These are phyloP conservation scores for Rhynchospora pubera DNA, from an alignment of 176 grass and related monocot genomes.

Conservation along the genomic window DNA sequence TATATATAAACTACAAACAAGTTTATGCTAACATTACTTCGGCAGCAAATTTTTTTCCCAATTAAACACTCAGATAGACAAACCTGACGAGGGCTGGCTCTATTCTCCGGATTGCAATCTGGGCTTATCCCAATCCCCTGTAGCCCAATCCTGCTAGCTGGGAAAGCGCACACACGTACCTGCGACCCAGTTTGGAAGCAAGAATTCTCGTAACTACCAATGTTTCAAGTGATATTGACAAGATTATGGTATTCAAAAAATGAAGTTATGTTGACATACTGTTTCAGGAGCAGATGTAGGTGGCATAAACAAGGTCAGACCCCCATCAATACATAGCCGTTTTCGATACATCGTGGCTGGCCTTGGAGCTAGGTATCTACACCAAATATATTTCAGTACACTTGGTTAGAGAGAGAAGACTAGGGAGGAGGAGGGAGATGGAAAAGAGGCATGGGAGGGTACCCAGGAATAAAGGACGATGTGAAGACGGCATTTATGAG, in stretches of 20 bases:
- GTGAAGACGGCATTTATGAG: conserved; percentile 82
- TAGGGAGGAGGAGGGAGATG: not conserved
- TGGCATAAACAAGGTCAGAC: conserved; percentile 96
- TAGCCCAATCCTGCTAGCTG: conserved; percentile 47
- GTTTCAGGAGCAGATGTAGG: conserved; percentile 89
- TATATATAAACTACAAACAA: not conserved
- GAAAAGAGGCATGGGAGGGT: conserved; percentile 7
- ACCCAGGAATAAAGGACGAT: conserved; percentile 98
- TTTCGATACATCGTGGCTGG: conserved; percentile 74
- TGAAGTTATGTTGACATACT: conserved; percentile 21
- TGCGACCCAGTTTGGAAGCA: conserved; percentile 12
- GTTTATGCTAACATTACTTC: not conserved
- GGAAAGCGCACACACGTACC: conserved; percentile 82
- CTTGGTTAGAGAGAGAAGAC: not conserved
- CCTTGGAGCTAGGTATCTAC: conserved; percentile 75
- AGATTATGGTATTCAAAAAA: not conserved
- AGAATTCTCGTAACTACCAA: not conserved
- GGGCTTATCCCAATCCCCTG: conserved; percentile 80
- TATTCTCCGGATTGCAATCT: conserved; percentile 84
- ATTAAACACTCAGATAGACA: not conserved
- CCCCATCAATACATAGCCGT: conserved; percentile 80
- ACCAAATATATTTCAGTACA: conserved; percentile 23
- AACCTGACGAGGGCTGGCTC: conserved; percentile 84
- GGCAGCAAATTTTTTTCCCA: not conserved
- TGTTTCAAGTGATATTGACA: not conserved